A percentile compares a stretch with the other conserved stretches of the same genome.
These are phyloP conservation scores for Tetrahymena borealis DNA, from an alignment of 73 alveolate species.

Conservation along the genomic window DNA sequence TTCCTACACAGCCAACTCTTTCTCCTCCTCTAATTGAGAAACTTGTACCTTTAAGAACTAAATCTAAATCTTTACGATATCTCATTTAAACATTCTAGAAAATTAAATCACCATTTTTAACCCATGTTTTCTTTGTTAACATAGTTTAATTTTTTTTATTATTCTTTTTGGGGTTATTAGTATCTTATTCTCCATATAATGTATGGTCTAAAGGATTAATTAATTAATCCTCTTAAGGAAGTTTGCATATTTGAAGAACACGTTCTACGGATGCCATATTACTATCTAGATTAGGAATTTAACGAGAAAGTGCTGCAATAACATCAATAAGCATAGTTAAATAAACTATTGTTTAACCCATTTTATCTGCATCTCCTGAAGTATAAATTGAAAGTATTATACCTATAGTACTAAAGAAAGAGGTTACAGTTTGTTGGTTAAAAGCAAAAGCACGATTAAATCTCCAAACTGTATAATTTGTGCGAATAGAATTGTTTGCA, in stretches of 20 bases:
- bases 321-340: neutral
- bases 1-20: constrained; percentile 75
- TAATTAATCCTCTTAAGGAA: neutral
- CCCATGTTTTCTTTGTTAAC: neutral
- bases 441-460: neutral
- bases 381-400: neutral
- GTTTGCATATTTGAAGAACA: neutral
- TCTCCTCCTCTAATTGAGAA: constrained; percentile 55
- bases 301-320: neutral
- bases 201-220: neutral
- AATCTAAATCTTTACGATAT: constrained; percentile 67
- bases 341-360: neutral
- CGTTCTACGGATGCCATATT: neutral
- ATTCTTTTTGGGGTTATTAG: neutral
- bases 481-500: neutral
- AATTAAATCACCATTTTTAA: constrained; percentile 48
- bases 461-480: neutral
- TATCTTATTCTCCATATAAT: neutral
- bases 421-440: neutral
- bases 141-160: neutral
- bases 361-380: neutral
- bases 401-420: neutral
- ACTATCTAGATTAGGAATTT: neutral
- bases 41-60: constrained; percentile 57
- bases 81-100: constrained; percentile 68